A percentile compares a stretch with the other conserved stretches of the same genome.
phyloP scores from a whole-genome alignment of 2,329 filamentous ascomycete species.

The Ophiostoma pallidulum region DNA sequence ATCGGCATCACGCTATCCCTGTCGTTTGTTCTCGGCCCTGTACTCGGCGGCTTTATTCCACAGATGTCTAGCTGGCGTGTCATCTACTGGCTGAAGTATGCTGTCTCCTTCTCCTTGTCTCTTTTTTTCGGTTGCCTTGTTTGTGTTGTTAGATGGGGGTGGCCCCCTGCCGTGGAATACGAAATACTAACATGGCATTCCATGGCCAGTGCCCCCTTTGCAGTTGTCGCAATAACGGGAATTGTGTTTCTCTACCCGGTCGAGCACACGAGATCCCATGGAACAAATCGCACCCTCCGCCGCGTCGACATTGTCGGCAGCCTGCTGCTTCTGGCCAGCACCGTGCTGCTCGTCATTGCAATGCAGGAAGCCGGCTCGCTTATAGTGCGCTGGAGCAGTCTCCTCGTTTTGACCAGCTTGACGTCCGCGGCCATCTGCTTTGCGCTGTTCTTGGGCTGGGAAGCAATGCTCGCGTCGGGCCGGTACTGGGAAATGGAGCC shows the following conservation, averaged over 20 bases:
- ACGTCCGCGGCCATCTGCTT: conserved; percentile 38
- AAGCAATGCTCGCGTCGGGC: conserved; percentile 34
- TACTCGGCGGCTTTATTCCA: conserved; percentile 48
- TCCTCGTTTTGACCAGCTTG: conserved; percentile 40
- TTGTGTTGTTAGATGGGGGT: too few relatives aligned
- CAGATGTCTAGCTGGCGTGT: conserved; percentile 47
- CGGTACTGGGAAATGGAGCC: conserved; percentile 36
- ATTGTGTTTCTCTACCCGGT: conserved; percentile 31
- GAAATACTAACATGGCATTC: not conserved
- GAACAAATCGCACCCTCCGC: conserved; percentile 6
- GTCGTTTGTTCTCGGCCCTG: conserved; percentile 48
- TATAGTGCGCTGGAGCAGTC: conserved; percentile 41
- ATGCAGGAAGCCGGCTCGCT: conserved; percentile 48
- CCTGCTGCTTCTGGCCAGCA: conserved; percentile 40
- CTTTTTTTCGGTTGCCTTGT: not conserved
- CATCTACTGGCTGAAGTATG: conserved; percentile 54
- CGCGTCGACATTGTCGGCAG: conserved; percentile 18
- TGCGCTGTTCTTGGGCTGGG: conserved; percentile 41
- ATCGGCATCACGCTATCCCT: conserved; percentile 47
- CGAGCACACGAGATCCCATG: conserved; percentile 9
- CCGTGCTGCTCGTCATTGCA: conserved; percentile 45
- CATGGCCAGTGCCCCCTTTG: conserved; percentile 4
- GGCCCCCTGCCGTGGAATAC: too few relatives aligned
- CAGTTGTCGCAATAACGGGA: conserved; percentile 31
- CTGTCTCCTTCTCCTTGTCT: not conserved